phyloP scores from a whole-genome alignment of 495 filamentous ascomycete genomes.

The Trichoderma asperelloides region DNA sequence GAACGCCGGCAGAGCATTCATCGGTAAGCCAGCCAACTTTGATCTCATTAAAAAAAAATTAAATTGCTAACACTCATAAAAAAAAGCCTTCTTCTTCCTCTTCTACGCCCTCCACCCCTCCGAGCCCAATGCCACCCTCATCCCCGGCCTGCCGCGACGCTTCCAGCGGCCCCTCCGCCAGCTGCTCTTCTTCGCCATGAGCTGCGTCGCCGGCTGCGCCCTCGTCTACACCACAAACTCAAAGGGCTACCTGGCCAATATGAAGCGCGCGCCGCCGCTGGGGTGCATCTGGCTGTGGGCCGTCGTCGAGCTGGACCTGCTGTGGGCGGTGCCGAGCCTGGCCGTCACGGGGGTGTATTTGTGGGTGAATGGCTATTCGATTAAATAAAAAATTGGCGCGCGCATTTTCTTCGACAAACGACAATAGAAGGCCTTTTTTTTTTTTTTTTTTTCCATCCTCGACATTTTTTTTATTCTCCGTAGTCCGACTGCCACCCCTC shows the following conservation, averaged over 20 bases:
- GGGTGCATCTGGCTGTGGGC: slow-evolving; percentile 93
- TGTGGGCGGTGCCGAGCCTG: slow-evolving; percentile 53
- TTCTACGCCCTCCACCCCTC: slow-evolving; percentile 53
- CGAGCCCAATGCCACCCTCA: slow-evolving; percentile 27
- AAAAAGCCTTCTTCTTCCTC: slow-evolving; percentile 48
- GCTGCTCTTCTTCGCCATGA: slow-evolving; percentile 48
- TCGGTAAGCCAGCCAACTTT: slow-evolving; percentile 40
- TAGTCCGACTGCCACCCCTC: background rate
- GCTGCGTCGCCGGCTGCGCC: slow-evolving; percentile 57
- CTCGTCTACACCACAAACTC: slow-evolving; percentile 73
- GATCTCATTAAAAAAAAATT: slow-evolving; percentile 10
- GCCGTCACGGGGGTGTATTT: slow-evolving; percentile 54
- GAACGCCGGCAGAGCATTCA: slow-evolving; percentile 40
- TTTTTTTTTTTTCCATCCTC: background rate
- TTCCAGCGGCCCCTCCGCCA: slow-evolving; percentile 45
- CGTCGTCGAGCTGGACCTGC: slow-evolving; percentile 74
- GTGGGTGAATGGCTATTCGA: slow-evolving; percentile 62
- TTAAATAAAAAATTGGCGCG: too few relatives aligned
- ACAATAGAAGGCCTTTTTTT: background rate
- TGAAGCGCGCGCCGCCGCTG: slow-evolving; percentile 86
- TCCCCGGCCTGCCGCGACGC: slow-evolving; percentile 35
- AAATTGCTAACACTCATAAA: background rate
- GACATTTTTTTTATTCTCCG: background rate
- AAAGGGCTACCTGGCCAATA: slow-evolving; percentile 72
- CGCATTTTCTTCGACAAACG: too few relatives aligned